Evolutionary conservation across 331 rosid species (phyloP), one percentile per base, ranked within the genome.

Genomic region (Dryas integrifolia): DNA sequence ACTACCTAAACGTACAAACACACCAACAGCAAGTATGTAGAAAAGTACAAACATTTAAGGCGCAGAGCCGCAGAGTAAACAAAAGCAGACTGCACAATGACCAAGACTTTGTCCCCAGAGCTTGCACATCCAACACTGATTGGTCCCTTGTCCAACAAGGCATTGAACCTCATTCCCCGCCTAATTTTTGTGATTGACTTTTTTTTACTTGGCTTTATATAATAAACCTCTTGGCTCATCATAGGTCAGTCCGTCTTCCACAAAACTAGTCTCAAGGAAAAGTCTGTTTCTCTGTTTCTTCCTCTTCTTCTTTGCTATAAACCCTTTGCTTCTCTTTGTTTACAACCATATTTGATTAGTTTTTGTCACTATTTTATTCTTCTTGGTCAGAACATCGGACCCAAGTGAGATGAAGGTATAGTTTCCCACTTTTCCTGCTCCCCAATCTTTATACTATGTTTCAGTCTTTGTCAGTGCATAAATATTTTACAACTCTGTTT

Each of bases 361-460:
- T 53, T 59, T 65, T 48, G 51, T 15, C 6, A 5, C 6, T 67
- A 63, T 60, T 75, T 13, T 43, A 63, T 35, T 49, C 47, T 1
- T 78, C 70, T 16, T 40, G 58, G 52, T 82, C 81, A 60, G 73
- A 65, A 21, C 72, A 70, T 58, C 43, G 46, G 35, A 58, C 72
- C 65, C 50, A 38, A 40, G 24, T 63, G 46, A 78, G 75, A 82
- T 82, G 86, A 82, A 82, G 86, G 86, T 82, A 76, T 49, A 50
- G 18, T 75, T 82, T 79, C 79, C 40, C 12, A 39, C 46, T 46
- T 15, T 15, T 7, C 13, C 12, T 9, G 7, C 43, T 65, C 26
- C 35, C 56, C 55, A 58, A 1, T 59, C 50, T 65, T 65, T 50
- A 10, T 69, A 3, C 55, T 44, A 1, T 58, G 72, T 13, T 77